Evolutionary conservation across 2,329 filamentous ascomycete species (phyloP).

Genomic region (Pestalotiopsis sp.): DNA sequence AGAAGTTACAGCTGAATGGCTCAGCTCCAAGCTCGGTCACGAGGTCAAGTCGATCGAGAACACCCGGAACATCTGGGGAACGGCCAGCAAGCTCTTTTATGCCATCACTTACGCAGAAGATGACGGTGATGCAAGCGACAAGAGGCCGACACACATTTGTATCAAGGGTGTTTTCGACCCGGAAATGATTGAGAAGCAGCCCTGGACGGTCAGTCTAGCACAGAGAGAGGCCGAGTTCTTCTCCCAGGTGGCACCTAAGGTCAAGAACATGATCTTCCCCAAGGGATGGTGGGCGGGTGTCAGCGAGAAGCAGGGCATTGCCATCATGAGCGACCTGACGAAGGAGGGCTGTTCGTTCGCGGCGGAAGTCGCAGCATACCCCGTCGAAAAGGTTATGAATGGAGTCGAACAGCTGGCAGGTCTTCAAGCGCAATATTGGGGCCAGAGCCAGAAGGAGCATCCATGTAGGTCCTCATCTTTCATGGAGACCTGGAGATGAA

Average conservation of each 20-base stretch:
- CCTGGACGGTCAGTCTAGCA: conserved; percentile 31
- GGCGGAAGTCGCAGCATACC: conserved; percentile 31
- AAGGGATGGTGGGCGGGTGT: conserved; percentile 39
- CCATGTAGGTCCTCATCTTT: conserved; percentile 13
- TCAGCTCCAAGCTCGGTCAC: background rate
- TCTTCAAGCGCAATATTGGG: conserved; percentile 43
- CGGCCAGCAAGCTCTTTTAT: conserved; percentile 1
- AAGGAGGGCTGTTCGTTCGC: conserved; percentile 36
- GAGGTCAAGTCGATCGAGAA: background rate
- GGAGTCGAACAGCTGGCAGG: conserved; percentile 42
- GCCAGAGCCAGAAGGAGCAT: conserved; percentile 29
- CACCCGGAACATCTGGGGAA: background rate
- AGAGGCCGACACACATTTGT: conserved; percentile 30
- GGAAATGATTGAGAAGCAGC: conserved; percentile 33
- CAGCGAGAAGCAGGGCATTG: conserved; percentile 37
- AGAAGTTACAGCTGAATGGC: no score
- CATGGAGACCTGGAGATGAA: no score
- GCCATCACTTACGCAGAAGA: background rate
- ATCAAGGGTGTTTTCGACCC: conserved; percentile 42
- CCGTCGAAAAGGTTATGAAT: conserved; percentile 33
- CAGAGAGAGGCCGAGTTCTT: conserved; percentile 41
- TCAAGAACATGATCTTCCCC: conserved; percentile 35
- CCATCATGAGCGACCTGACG: conserved; percentile 38
- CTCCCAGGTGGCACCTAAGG: conserved; percentile 32
- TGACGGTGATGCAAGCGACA: conserved; percentile 18